Conservation (phyloP, 2,329 filamentous ascomycete species). For the Colletotrichum caudatum region DNA sequence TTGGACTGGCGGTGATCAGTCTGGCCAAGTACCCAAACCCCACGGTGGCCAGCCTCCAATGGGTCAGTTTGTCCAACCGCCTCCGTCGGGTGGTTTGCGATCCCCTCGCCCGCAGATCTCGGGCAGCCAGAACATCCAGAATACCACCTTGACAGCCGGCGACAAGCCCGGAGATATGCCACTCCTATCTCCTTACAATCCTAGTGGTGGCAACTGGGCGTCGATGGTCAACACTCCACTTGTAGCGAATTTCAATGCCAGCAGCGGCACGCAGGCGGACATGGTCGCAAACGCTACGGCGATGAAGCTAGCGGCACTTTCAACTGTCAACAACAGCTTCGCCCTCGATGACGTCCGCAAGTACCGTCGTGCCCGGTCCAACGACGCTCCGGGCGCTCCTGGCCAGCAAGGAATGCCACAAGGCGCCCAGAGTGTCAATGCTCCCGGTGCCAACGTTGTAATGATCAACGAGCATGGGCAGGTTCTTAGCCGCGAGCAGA, state of each 20-base stretch:
- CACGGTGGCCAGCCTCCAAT: slow-evolving; percentile 84
- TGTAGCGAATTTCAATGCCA: slow-evolving; percentile 82
- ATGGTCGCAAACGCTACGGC: slow-evolving; percentile 99
- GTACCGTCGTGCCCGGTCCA: slow-evolving; percentile 90
- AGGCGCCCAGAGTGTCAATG: slow-evolving; percentile 65
- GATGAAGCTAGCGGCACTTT: slow-evolving; percentile 97
- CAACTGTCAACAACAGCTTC: slow-evolving; percentile 98
- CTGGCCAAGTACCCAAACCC: slow-evolving; percentile 73
- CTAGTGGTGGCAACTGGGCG: slow-evolving; percentile 92
- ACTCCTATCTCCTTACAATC: slow-evolving; percentile 84
- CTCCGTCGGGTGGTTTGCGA: slow-evolving; percentile 78
- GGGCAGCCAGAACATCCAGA: slow-evolving; percentile 80
- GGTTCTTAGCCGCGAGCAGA: slow-evolving; percentile 84
- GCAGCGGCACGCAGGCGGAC: slow-evolving; percentile 79
- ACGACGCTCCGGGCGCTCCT: slow-evolving; percentile 75
- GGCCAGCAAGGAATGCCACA: slow-evolving; percentile 26
- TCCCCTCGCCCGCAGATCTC: slow-evolving; percentile 81
- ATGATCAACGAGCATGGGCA: slow-evolving; percentile 97
- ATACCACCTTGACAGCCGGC: slow-evolving; percentile 80
- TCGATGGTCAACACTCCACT: slow-evolving; percentile 99
- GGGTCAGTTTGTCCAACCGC: slow-evolving; percentile 93
- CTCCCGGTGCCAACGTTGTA: slow-evolving; percentile 82
- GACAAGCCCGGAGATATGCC: slow-evolving; percentile 81
- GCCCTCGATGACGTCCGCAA: slow-evolving; percentile 97
- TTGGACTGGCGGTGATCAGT: slow-evolving; percentile 71